Conservation (phyloP, 2,329 filamentous ascomycete species). For the Aspergillus sp. region DNA sequence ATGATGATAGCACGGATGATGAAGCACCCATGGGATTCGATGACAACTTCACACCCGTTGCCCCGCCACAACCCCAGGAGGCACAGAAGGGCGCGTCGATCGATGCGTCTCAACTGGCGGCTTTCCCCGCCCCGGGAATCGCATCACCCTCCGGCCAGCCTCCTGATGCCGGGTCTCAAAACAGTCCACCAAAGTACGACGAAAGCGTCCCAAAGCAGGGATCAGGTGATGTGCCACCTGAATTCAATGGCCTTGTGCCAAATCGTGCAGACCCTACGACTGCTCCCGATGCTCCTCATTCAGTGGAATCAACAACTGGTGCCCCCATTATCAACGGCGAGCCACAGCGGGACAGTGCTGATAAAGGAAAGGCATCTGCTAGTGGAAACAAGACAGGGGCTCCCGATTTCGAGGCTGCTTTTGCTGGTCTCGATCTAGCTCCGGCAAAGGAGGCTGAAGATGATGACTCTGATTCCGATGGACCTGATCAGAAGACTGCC, state of each 20-base stretch:
- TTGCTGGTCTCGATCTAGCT: slow-evolving; percentile 40
- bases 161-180: slow-evolving; percentile 53
- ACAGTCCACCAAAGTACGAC: slow-evolving; percentile 48
- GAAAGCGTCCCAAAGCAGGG: slow-evolving; percentile 17
- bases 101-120: slow-evolving; percentile 32
- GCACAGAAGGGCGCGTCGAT: slow-evolving; percentile 26
- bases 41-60: slow-evolving; percentile 77
- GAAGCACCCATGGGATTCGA: slow-evolving; percentile 69
- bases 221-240: slow-evolving; percentile 26
- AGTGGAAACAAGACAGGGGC: slow-evolving; percentile 27
- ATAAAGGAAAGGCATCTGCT: slow-evolving; percentile 11
- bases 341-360: slow-evolving; percentile 16
- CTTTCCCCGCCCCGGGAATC: slow-evolving; percentile 37
- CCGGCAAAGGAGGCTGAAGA: slow-evolving; percentile 42
- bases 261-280: slow-evolving; percentile 35
- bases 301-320: slow-evolving; percentile 31
- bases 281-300: slow-evolving; percentile 34
- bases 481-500: slow-evolving; percentile 23
- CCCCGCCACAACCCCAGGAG: slow-evolving; percentile 29
- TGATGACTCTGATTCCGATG: slow-evolving; percentile 56
- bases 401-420: slow-evolving; percentile 44
- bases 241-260: slow-evolving; percentile 37
- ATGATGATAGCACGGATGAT: slow-evolving; percentile 74
- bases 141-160: slow-evolving; percentile 22
- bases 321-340: slow-evolving; percentile 34